Conservation (phyloP, 163 green algal species). For the Prototheca wickerhamii region DNA sequence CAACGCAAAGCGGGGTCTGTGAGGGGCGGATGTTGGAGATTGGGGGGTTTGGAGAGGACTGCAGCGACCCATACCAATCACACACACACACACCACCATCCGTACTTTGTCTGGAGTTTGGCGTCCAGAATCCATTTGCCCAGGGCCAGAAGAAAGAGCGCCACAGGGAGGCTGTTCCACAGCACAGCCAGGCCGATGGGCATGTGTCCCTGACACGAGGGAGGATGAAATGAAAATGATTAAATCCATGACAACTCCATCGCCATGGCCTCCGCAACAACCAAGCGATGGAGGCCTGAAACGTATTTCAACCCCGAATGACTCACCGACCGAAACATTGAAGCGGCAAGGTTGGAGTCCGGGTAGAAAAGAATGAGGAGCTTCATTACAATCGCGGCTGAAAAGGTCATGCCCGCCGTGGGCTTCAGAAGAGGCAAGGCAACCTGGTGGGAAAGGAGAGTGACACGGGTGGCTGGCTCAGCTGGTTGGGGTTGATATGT, state of each 20-base stretch:
- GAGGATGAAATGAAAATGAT: neutral
- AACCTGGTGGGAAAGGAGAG: neutral
- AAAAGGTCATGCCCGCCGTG: conserved; percentile 19
- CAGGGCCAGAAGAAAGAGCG: conserved; percentile 10
- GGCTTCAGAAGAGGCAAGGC: conserved; percentile 2
- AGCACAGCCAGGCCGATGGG: conserved; percentile 9
- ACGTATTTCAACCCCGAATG: conserved; percentile 3
- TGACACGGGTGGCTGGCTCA: neutral
- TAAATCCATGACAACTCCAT: conserved; percentile 9
- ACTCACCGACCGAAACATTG: neutral
- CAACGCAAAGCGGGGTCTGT: too few relatives aligned
- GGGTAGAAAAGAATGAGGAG: conserved; percentile 28
- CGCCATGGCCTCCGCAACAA: too few relatives aligned
- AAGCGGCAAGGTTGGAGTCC: neutral
- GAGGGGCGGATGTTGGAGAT: too few relatives aligned
- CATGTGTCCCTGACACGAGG: conserved; percentile 5
- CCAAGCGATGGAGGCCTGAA: too few relatives aligned
- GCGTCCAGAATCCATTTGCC: conserved; percentile 23
- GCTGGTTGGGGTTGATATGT: neutral
- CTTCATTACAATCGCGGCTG: conserved; percentile 20
- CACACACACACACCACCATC: neutral
- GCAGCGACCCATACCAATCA: neutral
- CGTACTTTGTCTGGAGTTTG: conserved; percentile 9
- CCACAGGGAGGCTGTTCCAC: conserved; percentile 12
- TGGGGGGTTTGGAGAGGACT: too few relatives aligned